Base-by-base conservation (phyloP, 352 stramenopile species). In the Pythium phragmitis region DNA sequence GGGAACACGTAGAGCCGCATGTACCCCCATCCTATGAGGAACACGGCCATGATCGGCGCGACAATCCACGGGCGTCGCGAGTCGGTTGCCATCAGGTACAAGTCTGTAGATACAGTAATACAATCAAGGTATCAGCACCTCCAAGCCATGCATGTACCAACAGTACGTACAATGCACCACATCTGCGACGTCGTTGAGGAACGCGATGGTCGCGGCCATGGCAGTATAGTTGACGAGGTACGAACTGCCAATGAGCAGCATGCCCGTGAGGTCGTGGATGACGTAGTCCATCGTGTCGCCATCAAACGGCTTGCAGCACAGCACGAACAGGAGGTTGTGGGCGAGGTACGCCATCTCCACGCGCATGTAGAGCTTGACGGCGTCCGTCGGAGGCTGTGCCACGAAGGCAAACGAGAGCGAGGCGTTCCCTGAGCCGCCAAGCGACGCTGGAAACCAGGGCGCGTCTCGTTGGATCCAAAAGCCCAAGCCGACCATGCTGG, bases 231-330 rank as follows among this genome's bases (percentile, higher is more conserved):
- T 83, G 14, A 65, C 70, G 23, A 83, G 70, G 28, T 77, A 83
- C 54, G 75, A 78, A 28, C 67, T 63, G 60, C 60, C 63, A n/a
- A 83, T 79, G 50, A 79, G 68, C 54, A 80, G 65, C 19, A 83
- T 77, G 21, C 70, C 74, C 28, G 69, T 60, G 42, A 83, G 61
- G 39, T 83, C 70, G 30, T 83, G 75, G 39, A 83, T 39, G 36
- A 80, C 34, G 60, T 79, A 77, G 42, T 80, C 75, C 26, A 80
- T 70, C 47, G 77, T 79, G 50, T 80, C 72, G 51, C 67, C 70
- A 17, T 72, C 65, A n/a, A 79, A 70, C 19, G 75, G 70, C n/a
- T 72, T 79, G 34, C 79, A 67, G 21, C 77, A 51, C 28, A 80
- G 21, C 72, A 80, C 74, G 55, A 68, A 80, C 7, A 83, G 16